Evolutionary conservation across 2,329 filamentous ascomycete genomes (phyloP), one percentile per base, ranked within the genome.

Genomic region (Colletotrichum somersetense): DNA sequence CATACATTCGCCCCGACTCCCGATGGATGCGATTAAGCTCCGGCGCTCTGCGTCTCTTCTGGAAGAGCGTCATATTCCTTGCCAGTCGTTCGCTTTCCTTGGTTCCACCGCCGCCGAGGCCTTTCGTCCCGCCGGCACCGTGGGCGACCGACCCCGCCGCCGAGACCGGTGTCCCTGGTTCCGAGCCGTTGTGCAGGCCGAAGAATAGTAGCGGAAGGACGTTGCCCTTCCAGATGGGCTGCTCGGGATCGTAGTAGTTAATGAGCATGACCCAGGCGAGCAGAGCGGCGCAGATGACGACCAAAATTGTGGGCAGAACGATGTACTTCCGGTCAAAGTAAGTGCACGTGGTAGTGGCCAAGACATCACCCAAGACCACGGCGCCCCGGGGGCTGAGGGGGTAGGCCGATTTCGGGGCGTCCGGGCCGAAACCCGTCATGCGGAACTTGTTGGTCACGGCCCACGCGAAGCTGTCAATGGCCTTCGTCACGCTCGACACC

Each of bases 191-290:
- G 2, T 72, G 65, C 18, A 72, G 12, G 0, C 69, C 69, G 23
- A 72, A 72, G 30, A 72, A 68, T 11, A 72, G 52, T 14, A 72
- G 30, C 44, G 69, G 69, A 1, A 72, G 59, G 38, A 72, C 69
- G 53, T 53, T 72, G 38, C 69, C 69, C 53, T 72, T 72, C 69
- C 69, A 72, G 10, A 72, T 65, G 5, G 69, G 69, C 18, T 72
- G 69, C 40, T 68, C 69, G 18, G 69, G 69, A 30, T 72, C 65
- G n/a, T 26, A 46, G 44, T 72, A 63, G 44, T 72, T 72, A 18
- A 58, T 68, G n/a, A 62, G 14, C 11, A 72, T 63, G 52, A 72
- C 57, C 58, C 65, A 63, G 33, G 42, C 68, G 16, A 72, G 44
- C 6, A 72, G 58, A 2, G 63, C n/a, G 20, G 58, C 65, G 52